Percentiles rank a stretch among this genome's conserved stretches.
phyloP scores from a whole-genome alignment of 768 basidiomycete species.

The Rhodotorula diobovata region DNA sequence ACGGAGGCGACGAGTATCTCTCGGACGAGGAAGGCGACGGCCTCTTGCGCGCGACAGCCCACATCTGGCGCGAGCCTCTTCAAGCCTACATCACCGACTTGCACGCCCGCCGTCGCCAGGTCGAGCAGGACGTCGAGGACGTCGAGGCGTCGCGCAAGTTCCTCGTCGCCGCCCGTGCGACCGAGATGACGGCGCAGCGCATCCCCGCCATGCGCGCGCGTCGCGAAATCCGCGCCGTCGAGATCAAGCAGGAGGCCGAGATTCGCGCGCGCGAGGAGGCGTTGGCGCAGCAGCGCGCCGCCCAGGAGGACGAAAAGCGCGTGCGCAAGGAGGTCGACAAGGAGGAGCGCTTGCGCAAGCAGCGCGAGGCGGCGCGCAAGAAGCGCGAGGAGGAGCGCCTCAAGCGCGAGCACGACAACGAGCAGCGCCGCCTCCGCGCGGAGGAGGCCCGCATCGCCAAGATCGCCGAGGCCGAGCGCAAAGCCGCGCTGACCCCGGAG shows the following conservation, averaged over 20 bases:
- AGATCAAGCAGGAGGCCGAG: slow-evolving; percentile 13
- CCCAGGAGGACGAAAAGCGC: slow-evolving; percentile 17
- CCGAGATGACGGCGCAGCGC: slow-evolving; percentile 22
- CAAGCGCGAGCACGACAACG: slow-evolving; percentile 35
- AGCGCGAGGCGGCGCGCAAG: slow-evolving; percentile 34
- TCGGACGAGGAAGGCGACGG: slow-evolving; percentile 38
- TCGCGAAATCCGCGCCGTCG: slow-evolving; percentile 12
- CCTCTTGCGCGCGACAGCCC: slow-evolving; percentile 26
- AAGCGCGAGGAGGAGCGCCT: slow-evolving; percentile 34
- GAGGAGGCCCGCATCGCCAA: slow-evolving; percentile 35
- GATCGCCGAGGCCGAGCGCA: slow-evolving; percentile 26
- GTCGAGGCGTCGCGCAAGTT: slow-evolving; percentile 33
- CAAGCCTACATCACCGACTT: slow-evolving; percentile 27
- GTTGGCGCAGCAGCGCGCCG: background rate
- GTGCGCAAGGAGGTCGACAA: slow-evolving; percentile 18
- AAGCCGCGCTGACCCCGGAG: slow-evolving; percentile 30
- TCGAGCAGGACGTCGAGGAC: slow-evolving; percentile 27
- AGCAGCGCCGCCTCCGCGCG: slow-evolving; percentile 16
- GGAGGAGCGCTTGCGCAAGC: slow-evolving; percentile 36
- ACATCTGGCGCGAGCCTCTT: slow-evolving; percentile 39
- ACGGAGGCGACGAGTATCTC: background rate
- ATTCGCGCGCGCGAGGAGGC: background rate
- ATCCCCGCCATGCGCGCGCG: slow-evolving; percentile 32
- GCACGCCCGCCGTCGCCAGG: slow-evolving; percentile 15
- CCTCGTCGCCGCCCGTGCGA: slow-evolving; percentile 20